These are phyloP conservation scores for Colletotrichum liaoningense DNA, from an alignment of 2,329 filamentous ascomycete species.

Conservation along the genomic window DNA sequence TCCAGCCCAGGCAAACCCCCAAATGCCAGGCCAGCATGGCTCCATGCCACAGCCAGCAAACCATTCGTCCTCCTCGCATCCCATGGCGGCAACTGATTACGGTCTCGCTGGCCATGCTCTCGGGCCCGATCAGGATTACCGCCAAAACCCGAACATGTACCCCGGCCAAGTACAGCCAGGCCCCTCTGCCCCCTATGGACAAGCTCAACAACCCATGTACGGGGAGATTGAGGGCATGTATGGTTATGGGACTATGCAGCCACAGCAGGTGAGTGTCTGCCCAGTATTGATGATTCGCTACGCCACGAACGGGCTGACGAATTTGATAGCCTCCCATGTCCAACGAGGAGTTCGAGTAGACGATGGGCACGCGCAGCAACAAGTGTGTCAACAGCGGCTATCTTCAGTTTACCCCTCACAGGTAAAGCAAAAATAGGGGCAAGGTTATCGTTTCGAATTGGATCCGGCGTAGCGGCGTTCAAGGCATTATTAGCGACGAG, in stretches of 20 bases:
- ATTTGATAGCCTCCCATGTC: constrained; percentile 53
- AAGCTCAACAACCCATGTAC: constrained; percentile 84
- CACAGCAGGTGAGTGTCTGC: constrained; percentile 77
- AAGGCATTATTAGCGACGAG: constrained; percentile 7
- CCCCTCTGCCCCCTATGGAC: constrained; percentile 78
- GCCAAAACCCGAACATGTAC: constrained; percentile 84
- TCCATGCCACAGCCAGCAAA: constrained; percentile 66
- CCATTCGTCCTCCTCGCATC: constrained; percentile 61
- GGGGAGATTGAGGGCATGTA: constrained; percentile 88
- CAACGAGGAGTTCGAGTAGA: constrained; percentile 58
- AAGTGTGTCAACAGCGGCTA: not conserved
- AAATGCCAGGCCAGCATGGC: constrained; percentile 64
- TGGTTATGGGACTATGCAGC: constrained; percentile 81
- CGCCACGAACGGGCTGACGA: not conserved
- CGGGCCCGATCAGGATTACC: constrained; percentile 80
- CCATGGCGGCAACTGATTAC: constrained; percentile 72
- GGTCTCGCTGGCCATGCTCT: constrained; percentile 72
- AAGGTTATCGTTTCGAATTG: constrained; percentile 8
- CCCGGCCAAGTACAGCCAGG: constrained; percentile 81
- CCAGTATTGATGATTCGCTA: not conserved
- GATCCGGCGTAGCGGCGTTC: constrained; percentile 29
- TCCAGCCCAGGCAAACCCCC: constrained; percentile 50
- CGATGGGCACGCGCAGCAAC: not conserved
- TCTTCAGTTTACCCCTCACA: not conserved
- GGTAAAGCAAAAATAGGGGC: not conserved